phyloP scores from a whole-genome alignment of 2,329 filamentous ascomycete genomes.

The Zalaria obscura region DNA sequence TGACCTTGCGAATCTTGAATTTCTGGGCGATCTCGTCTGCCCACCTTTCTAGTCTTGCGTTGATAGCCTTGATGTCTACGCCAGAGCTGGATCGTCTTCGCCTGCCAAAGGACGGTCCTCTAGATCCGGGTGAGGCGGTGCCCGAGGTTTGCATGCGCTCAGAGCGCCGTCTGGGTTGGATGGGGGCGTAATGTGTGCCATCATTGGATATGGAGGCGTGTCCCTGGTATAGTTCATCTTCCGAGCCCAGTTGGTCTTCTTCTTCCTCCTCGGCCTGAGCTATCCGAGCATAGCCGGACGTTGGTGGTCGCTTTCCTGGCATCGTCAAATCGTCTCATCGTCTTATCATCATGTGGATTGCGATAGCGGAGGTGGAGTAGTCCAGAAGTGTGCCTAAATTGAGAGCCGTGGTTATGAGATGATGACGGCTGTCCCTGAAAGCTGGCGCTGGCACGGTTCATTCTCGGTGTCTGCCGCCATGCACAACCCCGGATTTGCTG shows the following conservation, averaged over 20 bases:
- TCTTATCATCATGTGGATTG: neutral
- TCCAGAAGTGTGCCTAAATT: no score
- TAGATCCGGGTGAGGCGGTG: conserved; percentile 16
- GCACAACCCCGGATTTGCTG: no score
- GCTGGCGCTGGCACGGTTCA: no score
- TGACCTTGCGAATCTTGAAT: conserved; percentile 75
- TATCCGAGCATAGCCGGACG: conserved; percentile 36
- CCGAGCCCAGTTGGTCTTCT: conserved; percentile 22
- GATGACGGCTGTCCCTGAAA: no score
- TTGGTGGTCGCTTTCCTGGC: conserved; percentile 23
- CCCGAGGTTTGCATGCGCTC: conserved; percentile 28
- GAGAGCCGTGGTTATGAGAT: no score
- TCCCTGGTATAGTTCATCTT: conserved; percentile 19
- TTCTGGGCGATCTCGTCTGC: conserved; percentile 95
- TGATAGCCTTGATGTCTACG: conserved; percentile 96
- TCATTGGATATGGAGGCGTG: conserved; percentile 21
- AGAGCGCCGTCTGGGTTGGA: conserved; percentile 28
- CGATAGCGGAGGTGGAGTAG: no score
- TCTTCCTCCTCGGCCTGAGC: conserved; percentile 38
- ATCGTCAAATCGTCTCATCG: conserved; percentile 8
- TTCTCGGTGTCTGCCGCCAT: no score
- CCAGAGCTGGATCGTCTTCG: conserved; percentile 64
- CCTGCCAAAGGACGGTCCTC: conserved; percentile 17
- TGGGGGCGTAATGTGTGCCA: conserved; percentile 27
- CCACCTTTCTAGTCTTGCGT: conserved; percentile 87